Conservation (phyloP, 2,329 filamentous ascomycete genomes). For the Periconia sp. region DNA sequence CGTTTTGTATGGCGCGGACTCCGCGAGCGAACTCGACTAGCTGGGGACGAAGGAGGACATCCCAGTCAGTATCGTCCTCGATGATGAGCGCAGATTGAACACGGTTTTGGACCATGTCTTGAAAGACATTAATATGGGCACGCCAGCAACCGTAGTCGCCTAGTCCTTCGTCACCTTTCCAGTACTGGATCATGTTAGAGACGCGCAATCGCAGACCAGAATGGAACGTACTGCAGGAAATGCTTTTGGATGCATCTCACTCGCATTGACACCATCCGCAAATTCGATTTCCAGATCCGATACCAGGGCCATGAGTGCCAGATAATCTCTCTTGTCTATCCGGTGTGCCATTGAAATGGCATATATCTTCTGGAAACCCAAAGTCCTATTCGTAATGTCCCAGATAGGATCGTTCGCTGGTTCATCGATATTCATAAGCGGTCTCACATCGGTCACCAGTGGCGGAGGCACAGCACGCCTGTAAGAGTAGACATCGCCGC, state of each 20-base stretch:
- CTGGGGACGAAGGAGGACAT: constrained; percentile 21
- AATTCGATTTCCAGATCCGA: constrained; percentile 17
- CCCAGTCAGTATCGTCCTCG: constrained; percentile 28
- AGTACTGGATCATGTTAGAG: constrained; percentile 8
- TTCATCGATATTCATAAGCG: constrained; percentile 9
- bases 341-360: constrained; percentile 21
- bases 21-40: constrained; percentile 23
- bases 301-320: constrained; percentile 13
- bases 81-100: constrained; percentile 21
- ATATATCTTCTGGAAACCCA: constrained; percentile 23
- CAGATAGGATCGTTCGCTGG: constrained; percentile 13
- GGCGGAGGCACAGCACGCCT: background rate
- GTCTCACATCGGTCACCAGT: background rate
- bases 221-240: constrained; percentile 8
- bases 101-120: constrained; percentile 16
- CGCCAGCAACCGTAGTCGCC: constrained; percentile 20
- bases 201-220: background rate
- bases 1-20: constrained; percentile 12
- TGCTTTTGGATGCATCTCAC: constrained; percentile 12
- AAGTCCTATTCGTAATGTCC: constrained; percentile 15
- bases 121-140: constrained; percentile 19
- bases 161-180: constrained; percentile 3
- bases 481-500: background rate
- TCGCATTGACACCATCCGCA: constrained; percentile 19
- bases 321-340: constrained; percentile 17